These are phyloP conservation scores for Polychaeton citri DNA, from an alignment of 2,329 filamentous ascomycete species.

Conservation along the genomic window DNA sequence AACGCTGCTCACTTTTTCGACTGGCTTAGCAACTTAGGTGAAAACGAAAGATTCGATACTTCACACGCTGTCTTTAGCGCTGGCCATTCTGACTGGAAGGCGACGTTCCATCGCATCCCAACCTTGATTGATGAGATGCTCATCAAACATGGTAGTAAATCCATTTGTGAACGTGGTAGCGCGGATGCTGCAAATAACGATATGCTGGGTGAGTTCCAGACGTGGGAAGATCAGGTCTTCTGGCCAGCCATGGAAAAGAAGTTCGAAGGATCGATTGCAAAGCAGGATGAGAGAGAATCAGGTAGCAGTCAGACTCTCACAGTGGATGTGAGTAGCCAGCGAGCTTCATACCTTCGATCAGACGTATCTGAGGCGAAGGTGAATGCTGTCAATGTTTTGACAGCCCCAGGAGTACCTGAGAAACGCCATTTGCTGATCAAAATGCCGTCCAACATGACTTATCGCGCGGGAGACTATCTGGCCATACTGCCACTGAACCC, in stretches of 20 bases:
- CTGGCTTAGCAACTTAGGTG: constrained; percentile 18
- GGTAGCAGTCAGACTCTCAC: constrained; percentile 35
- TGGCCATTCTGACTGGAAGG: constrained; percentile 31
- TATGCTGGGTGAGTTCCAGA: constrained; percentile 29
- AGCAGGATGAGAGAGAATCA: background rate
- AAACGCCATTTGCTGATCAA: constrained; percentile 43
- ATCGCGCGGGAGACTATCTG: constrained; percentile 43
- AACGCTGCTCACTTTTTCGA: constrained; percentile 29
- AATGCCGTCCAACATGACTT: constrained; percentile 39
- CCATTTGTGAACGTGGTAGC: constrained; percentile 20
- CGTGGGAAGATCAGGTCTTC: constrained; percentile 21
- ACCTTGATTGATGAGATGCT: constrained; percentile 22
- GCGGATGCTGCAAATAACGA: constrained; percentile 24
- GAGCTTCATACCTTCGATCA: constrained; percentile 46
- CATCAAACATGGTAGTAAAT: constrained; percentile 15
- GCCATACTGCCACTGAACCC: constrained; percentile 46
- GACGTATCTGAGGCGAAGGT: constrained; percentile 51
- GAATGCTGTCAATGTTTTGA: constrained; percentile 39
- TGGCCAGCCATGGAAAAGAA: constrained; percentile 2
- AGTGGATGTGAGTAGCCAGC: constrained; percentile 40
- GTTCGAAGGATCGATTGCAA: constrained; percentile 1
- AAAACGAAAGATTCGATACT: constrained; percentile 19
- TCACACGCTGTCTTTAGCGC: constrained; percentile 28
- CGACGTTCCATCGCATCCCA: constrained; percentile 29
- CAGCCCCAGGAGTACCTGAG: constrained; percentile 34